A percentile compares a stretch with the other conserved stretches of the same genome.
These are phyloP conservation scores for Ogataea trehaloabstinens DNA, from an alignment of 805 yeast genomes.

Conservation along the genomic window DNA sequence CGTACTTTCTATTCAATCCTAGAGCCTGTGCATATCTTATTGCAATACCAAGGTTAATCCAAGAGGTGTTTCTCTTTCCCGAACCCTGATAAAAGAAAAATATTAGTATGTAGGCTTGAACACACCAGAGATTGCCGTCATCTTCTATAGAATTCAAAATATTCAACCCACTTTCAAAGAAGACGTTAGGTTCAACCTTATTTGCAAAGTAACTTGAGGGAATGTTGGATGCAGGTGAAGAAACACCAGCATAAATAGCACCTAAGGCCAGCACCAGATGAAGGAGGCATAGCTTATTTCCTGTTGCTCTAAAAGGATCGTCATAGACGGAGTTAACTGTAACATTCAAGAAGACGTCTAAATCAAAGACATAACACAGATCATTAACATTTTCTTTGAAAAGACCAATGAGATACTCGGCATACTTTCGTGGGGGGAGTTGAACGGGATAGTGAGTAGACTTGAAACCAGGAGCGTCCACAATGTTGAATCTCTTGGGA, in stretches of 20 bases:
- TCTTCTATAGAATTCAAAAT: conserved; percentile 32
- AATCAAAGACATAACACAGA: conserved; percentile 38
- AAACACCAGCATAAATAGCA: conserved; percentile 32
- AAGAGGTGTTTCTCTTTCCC: conserved; percentile 41
- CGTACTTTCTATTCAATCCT: conserved; percentile 38
- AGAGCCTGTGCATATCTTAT: conserved; percentile 42
- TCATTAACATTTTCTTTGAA: conserved; percentile 41
- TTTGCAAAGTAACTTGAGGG: conserved; percentile 7
- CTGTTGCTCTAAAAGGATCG: conserved; percentile 28
- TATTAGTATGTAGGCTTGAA: conserved; percentile 38
- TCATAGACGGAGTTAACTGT: conserved; percentile 33
- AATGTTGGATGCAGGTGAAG: conserved; percentile 6
- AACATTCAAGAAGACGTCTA: conserved; percentile 29
- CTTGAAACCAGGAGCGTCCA: conserved; percentile 34
- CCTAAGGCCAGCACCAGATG: conserved; percentile 42
- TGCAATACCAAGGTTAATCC: conserved; percentile 42
- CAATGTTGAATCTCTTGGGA: conserved; percentile 35
- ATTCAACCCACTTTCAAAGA: conserved; percentile 35
- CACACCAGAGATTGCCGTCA: conserved; percentile 41
- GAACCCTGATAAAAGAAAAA: conserved; percentile 40
- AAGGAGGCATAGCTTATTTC: conserved; percentile 32
- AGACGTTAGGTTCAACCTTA: conserved; percentile 29
- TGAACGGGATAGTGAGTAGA: conserved; percentile 21
- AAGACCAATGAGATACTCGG: conserved; percentile 31
- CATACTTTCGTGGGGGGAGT: conserved; percentile 31